Percentiles rank a stretch among this genome's conserved stretches.
Conservation (phyloP, 148 eudicot species). For the Rhododendron ovatum region DNA sequence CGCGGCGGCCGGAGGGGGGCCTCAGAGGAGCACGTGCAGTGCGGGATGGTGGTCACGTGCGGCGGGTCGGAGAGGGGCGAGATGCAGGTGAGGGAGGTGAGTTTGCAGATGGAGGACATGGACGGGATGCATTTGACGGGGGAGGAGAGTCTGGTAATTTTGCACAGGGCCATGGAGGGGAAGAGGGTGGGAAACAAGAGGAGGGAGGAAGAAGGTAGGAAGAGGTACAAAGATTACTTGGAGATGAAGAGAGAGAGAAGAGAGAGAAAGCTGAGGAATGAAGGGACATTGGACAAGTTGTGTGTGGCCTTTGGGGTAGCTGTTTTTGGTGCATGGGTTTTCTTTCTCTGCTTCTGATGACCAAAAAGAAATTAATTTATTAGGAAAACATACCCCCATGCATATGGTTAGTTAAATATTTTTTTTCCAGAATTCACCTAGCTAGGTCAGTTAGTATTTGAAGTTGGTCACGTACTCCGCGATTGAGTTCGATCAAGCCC, state of each 20-base stretch:
- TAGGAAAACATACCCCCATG: neutral
- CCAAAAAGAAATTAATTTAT: too few species aligned
- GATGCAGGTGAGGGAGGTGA: conserved; percentile 70
- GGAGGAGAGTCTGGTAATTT: conserved; percentile 62
- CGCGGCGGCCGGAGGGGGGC: neutral
- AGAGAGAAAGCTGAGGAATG: conserved; percentile 48
- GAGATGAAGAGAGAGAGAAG: conserved; percentile 45
- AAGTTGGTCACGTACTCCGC: too few species aligned
- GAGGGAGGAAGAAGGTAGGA: conserved; percentile 38
- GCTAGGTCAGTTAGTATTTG: too few species aligned
- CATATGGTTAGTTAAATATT: too few species aligned
- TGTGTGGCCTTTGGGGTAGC: conserved; percentile 3
- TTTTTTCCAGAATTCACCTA: too few species aligned
- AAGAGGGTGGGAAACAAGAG: conserved; percentile 34
- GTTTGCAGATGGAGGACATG: conserved; percentile 64
- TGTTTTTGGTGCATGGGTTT: neutral
- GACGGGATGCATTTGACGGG: conserved; percentile 60
- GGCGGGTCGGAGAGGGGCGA: conserved; percentile 44
- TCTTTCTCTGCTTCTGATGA: neutral
- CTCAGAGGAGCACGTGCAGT: conserved; percentile 31
- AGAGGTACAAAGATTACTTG: conserved; percentile 34
- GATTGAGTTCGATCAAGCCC: too few species aligned
- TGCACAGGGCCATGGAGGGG: conserved; percentile 43
- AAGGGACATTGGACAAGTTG: conserved; percentile 48
- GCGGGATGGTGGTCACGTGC: conserved; percentile 61